Percentiles rank a stretch among this genome's conserved stretches.
phyloP scores from a whole-genome alignment of 805 yeast species.

The Cyberlindnera mississippiensis region DNA sequence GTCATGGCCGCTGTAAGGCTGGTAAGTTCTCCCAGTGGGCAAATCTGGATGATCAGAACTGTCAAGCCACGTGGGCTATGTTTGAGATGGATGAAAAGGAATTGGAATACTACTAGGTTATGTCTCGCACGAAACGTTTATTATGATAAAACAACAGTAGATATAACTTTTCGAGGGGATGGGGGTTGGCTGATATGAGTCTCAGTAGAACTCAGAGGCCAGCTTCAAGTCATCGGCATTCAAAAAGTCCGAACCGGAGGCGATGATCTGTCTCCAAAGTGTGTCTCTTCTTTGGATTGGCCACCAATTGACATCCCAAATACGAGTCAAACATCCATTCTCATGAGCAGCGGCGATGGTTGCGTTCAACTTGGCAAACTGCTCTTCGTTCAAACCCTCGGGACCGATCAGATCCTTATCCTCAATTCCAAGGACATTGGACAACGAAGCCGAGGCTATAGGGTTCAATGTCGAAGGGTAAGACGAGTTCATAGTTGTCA shows the following conservation, averaged over 20 bases:
- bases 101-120: constrained; percentile 21
- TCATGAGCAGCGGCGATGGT: constrained; percentile 42
- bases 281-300: constrained; percentile 45
- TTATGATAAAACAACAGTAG: background rate
- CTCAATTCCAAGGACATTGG: constrained; percentile 20
- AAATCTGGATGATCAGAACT: constrained; percentile 61
- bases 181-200: no score
- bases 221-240: constrained; percentile 63
- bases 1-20: constrained; percentile 43
- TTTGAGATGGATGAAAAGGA: constrained; percentile 35
- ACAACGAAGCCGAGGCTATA: constrained; percentile 45
- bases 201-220: constrained; percentile 19
- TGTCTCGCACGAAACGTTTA: background rate
- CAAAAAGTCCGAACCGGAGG: constrained; percentile 52
- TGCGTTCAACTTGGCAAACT: constrained; percentile 31
- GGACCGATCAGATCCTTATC: constrained; percentile 10
- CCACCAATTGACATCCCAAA: constrained; percentile 77
- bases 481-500: constrained; percentile 25
- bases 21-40: constrained; percentile 54
- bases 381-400: constrained; percentile 35
- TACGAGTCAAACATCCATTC: constrained; percentile 50
- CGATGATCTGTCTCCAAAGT: constrained; percentile 48
- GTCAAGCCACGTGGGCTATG: constrained; percentile 68
- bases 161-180: no score
- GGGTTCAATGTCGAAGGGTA: constrained; percentile 30